Base-by-base conservation (phyloP, 139 green algal genomes). In the Chlorella sorokiniana region DNA sequence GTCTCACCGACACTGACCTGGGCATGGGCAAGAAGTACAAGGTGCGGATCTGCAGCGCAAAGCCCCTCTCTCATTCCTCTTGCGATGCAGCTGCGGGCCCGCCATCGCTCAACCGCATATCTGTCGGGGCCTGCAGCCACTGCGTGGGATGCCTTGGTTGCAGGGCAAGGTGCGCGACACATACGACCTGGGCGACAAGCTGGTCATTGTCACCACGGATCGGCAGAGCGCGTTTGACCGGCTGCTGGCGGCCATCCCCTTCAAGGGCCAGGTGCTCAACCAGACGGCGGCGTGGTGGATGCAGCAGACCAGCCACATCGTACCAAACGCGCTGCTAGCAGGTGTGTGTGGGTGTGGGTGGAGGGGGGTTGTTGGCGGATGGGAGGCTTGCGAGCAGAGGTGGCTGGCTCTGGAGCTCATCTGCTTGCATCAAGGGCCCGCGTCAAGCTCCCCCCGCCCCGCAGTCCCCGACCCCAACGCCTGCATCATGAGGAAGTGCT, bases 251-350 rank as follows among this genome's bases (percentile, higher is more conserved):
- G 91, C 91, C 29, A 87, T 99, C 33, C 96, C 96, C 29, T 99
- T 96, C 91, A 99, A 99, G 87, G 91, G 91, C 4, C 91, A 96
- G 84, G 96, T 99, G 31, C 89, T 99, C 29, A 99, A 99, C 86
- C 89, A 98, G 89, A 99, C 95, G 2, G 91, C 86, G 67, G 89
- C 91, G 4, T 99, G 97, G 97, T 99, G 97, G 97, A 98, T 99
- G 84, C 44, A 90, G 23, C 72, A 94, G 23, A 98, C 96, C 20
- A 63, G n/a, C 25, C 89, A 97, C 86, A 97, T 99, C 78, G 88
- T 96, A 33, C 86, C 84, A 41, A 98, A 98, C 70, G 96, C 95
- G 18, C 81, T 85, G 81, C 72, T 82, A 31, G 37, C 61, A 14
- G 54, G 73, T 79, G 52, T 11, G 69, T 33, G n/a, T 56, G 48